phyloP scores from a whole-genome alignment of 2,329 filamentous ascomycete species.

The Epichloe hybrida region DNA sequence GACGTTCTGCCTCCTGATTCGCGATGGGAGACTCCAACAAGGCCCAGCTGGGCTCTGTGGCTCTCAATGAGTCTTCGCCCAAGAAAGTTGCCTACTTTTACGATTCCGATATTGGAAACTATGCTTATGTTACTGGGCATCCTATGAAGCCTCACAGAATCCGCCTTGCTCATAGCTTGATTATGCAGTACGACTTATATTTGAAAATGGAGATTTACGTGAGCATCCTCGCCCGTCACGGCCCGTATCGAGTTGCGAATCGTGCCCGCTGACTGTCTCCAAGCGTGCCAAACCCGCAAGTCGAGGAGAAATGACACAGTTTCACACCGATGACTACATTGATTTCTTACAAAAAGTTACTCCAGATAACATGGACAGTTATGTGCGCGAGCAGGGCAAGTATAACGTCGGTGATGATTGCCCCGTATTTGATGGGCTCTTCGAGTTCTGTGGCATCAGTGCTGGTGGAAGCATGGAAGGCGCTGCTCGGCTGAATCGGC shows the following conservation, averaged over 20 bases:
- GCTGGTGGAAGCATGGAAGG: slow-evolving; percentile 90
- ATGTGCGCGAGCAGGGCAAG: slow-evolving; percentile 76
- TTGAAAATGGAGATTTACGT: slow-evolving; percentile 95
- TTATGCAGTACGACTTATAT: slow-evolving; percentile 92
- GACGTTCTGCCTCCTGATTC: not conserved
- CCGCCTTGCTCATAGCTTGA: slow-evolving; percentile 85
- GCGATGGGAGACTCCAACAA: slow-evolving; percentile 23
- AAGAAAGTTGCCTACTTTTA: slow-evolving; percentile 98
- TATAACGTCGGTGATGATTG: slow-evolving; percentile 97
- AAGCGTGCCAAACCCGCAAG: slow-evolving; percentile 78
- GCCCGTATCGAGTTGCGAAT: not conserved
- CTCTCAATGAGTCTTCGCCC: slow-evolving; percentile 32
- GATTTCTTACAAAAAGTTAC: slow-evolving; percentile 92
- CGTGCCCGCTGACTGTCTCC: not conserved
- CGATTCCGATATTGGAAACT: slow-evolving; percentile 95
- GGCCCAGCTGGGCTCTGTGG: slow-evolving; percentile 28
- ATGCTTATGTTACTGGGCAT: slow-evolving; percentile 91
- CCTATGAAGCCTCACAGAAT: slow-evolving; percentile 99
- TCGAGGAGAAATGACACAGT: slow-evolving; percentile 80
- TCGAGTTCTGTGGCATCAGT: slow-evolving; percentile 90
- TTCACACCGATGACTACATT: slow-evolving; percentile 91
- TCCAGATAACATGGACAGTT: slow-evolving; percentile 95
- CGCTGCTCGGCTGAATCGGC: slow-evolving; percentile 74
- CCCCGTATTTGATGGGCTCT: slow-evolving; percentile 95
- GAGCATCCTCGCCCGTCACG: slow-evolving; percentile 27